phyloP scores from a whole-genome alignment of 805 yeast species.

The Spathaspora girioi region DNA sequence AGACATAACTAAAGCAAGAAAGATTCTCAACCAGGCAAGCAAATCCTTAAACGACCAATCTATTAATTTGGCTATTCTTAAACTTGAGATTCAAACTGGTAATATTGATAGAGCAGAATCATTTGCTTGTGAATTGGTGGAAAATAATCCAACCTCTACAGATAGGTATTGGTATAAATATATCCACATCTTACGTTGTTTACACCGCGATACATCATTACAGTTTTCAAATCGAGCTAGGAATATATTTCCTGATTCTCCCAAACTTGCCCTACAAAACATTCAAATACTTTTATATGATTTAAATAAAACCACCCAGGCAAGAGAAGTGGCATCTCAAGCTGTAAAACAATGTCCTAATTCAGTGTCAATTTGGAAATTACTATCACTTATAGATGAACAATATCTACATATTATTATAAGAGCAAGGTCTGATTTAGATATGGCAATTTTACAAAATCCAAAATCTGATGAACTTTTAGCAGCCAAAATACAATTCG shows the following conservation, averaged over 20 bases:
- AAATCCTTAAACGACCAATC: slow-evolving; percentile 36
- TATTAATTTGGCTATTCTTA: slow-evolving; percentile 70
- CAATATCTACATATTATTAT: slow-evolving; percentile 35
- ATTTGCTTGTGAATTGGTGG: slow-evolving; percentile 20
- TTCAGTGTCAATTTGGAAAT: slow-evolving; percentile 50
- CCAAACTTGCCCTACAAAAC: slow-evolving; percentile 58
- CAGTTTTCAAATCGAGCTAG: slow-evolving; percentile 45
- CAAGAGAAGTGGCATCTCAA: slow-evolving; percentile 43
- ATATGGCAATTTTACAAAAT: slow-evolving; percentile 54
- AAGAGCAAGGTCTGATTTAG: slow-evolving; percentile 70
- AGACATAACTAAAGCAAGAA: slow-evolving; percentile 50
- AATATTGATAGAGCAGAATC: slow-evolving; percentile 38
- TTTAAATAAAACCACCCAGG: slow-evolving; percentile 26
- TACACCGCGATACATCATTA: slow-evolving; percentile 4
- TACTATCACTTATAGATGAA: slow-evolving; percentile 47
- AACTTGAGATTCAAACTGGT: slow-evolving; percentile 49
- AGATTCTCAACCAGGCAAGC: slow-evolving; percentile 49
- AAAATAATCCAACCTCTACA: slow-evolving; percentile 16
- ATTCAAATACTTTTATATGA: slow-evolving; percentile 48
- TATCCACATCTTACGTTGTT: slow-evolving; percentile 20
- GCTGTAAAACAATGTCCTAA: slow-evolving; percentile 51
- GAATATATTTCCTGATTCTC: slow-evolving; percentile 42
- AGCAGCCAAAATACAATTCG: slow-evolving; percentile 57
- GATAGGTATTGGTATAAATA: slow-evolving; percentile 62
- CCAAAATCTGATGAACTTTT: slow-evolving; percentile 52